Evolutionary conservation across 31 red algal species (phyloP).

Genomic region (Odonthalia washingtoniensis): DNA sequence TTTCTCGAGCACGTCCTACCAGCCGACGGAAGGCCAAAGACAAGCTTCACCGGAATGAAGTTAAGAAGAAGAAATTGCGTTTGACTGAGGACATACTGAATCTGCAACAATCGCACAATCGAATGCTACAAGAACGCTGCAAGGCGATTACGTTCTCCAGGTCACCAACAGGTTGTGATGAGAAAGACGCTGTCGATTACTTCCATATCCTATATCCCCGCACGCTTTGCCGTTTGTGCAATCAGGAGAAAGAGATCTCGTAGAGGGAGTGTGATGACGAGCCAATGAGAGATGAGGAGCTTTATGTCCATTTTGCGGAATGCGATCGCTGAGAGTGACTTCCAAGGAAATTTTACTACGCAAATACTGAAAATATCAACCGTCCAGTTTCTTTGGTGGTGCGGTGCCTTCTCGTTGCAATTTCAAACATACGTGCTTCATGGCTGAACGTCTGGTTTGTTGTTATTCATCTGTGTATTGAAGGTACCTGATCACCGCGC

Average conservation of each 20-base stretch:
- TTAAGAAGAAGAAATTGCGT: constrained; percentile 20
- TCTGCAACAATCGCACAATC: neutral
- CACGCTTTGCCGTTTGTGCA: neutral
- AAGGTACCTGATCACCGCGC: too few species aligned
- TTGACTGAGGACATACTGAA: constrained; percentile 6
- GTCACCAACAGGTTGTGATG: constrained; percentile 3
- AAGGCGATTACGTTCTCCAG: neutral
- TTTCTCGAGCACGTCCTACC: constrained; percentile 17
- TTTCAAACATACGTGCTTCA: constrained; percentile 8
- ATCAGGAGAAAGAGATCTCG: neutral
- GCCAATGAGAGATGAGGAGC: neutral
- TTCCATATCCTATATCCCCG: neutral
- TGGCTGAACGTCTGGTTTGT: constrained; percentile 1
- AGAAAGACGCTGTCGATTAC: too few species aligned
- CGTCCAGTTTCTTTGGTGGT: neutral
- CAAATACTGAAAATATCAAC: neutral
- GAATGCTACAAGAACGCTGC: constrained; percentile 15
- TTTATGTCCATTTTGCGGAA: neutral
- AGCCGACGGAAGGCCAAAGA: constrained; percentile 5
- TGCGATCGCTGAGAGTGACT: constrained; percentile 6
- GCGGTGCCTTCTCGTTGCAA: neutral
- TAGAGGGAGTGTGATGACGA: neutral
- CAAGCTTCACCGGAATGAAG: neutral
- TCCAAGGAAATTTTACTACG: neutral
- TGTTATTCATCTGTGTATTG: neutral